Percentiles rank a stretch among this genome's conserved stretches.
phyloP scores from a whole-genome alignment of 352 stramenopile genomes.

The Pythium scleroteichum region DNA sequence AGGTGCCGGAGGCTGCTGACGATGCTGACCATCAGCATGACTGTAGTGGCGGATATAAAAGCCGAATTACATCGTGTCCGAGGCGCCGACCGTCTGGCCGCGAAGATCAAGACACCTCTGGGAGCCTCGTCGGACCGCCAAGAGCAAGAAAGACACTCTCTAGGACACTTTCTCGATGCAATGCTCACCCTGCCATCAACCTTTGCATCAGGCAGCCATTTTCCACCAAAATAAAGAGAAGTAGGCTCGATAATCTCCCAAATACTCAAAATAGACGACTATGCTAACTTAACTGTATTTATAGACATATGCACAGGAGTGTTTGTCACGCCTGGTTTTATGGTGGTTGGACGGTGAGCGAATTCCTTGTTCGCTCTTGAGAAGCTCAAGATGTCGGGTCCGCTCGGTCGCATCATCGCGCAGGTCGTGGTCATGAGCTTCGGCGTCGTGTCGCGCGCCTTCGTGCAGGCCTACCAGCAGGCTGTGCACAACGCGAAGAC shows the following conservation, averaged over 20 bases:
- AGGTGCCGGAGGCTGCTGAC: neutral
- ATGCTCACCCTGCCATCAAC: constrained; percentile 39
- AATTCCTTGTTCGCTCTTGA: constrained; percentile 9
- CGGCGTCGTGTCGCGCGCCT: constrained; percentile 82
- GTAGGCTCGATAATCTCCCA: neutral
- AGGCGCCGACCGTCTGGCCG: constrained; percentile 39
- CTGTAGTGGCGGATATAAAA: constrained; percentile 45
- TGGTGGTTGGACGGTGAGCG: constrained; percentile 25
- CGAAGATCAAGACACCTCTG: constrained; percentile 42
- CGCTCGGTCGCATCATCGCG: constrained; percentile 76
- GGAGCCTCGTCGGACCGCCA: constrained; percentile 43
- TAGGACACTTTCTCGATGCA: constrained; percentile 52
- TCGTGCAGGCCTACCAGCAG: constrained; percentile 89
- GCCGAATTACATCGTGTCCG: constrained; percentile 50
- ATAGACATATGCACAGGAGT: constrained; percentile 16
- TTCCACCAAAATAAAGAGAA: constrained; percentile 18
- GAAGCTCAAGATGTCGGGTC: constrained; percentile 65
- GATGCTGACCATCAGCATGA: constrained; percentile 1
- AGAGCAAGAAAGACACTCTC: constrained; percentile 45
- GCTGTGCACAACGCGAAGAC: constrained; percentile 84
- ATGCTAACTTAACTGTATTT: neutral
- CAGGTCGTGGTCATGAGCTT: constrained; percentile 84
- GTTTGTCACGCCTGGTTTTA: constrained; percentile 18
- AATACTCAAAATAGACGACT: neutral
- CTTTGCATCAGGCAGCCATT: constrained; percentile 27